Evolutionary conservation across 140 eudicot species (phyloP), one percentile per base, ranked within the genome.

Genomic region (Erigeron philadelphicus): DNA sequence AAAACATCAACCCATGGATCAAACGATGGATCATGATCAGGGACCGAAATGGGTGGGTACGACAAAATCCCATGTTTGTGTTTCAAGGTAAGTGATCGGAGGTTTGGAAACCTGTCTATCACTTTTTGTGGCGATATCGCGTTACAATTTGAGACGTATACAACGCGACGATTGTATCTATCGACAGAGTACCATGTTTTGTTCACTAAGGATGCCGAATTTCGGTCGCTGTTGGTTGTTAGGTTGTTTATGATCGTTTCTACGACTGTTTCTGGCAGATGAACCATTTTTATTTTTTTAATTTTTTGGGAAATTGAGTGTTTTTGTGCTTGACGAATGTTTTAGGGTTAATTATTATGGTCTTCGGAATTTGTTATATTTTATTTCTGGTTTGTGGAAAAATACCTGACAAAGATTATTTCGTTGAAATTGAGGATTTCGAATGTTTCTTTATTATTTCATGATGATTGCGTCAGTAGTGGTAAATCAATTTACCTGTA

Each of bases 121-220:
- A 82, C 52, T 47, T 82, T 81, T 56, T 72, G 76, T 0, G 97
- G 97, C 65, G 76, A 78, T 6, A 90, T 69, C 3, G 90, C 88
- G 43, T 85, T 78, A 52, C 96, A 90, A 47, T 90, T 87, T 17
- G 90, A 88, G 9, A 90, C 77, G 66, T 85, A 84, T 11, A 90
- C 94, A 48, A 49, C 76, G 45, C 79, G 79, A 17, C 97, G 83
- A 52, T 88, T 83, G 58, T 59, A 82, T 46, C 88, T 62, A 68
- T 90, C 97, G 35, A 90, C 85, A 8, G 66, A 65, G 75, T 83
- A 85, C 97, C 97, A 90, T 2, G 82, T 61, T 57, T 90, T 87
- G 82, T 90, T 87, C 38, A 90, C 95, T 50, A 85, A 15, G 1
- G 97, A 85, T 25, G 83, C 95, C 3, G 95, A 82, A 69, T 87